A percentile compares a stretch with the other conserved stretches of the same genome.
These are phyloP conservation scores for Austropuccinia psidii DNA, from an alignment of 1,284 basidiomycete species.

Conservation along the genomic window DNA sequence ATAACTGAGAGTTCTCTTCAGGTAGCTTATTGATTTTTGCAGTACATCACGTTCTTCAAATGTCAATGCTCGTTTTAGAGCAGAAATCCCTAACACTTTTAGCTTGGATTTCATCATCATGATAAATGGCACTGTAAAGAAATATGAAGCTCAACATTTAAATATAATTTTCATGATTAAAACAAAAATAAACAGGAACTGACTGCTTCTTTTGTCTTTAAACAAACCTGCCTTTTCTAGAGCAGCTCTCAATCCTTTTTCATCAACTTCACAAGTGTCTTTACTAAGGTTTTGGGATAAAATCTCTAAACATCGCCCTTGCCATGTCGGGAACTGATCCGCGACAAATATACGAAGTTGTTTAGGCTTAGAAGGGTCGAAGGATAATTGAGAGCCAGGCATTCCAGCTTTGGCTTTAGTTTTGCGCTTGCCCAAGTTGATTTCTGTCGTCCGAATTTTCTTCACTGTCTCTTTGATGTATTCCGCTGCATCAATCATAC, in stretches of 20 bases:
- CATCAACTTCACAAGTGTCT: slow-evolving; percentile 64
- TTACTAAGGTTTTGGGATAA: slow-evolving; percentile 64
- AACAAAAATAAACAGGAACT: not conserved
- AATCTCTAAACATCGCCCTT: slow-evolving; percentile 69
- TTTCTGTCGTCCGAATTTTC: slow-evolving; percentile 82
- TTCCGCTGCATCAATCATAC: slow-evolving; percentile 57
- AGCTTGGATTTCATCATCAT: slow-evolving; percentile 33
- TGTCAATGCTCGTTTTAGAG: slow-evolving; percentile 47
- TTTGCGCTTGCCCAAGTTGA: slow-evolving; percentile 53
- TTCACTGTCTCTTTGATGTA: slow-evolving; percentile 64
- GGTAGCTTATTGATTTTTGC: slow-evolving; percentile 52
- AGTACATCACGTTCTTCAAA: slow-evolving; percentile 25
- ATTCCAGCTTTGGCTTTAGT: slow-evolving; percentile 37
- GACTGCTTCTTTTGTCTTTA: slow-evolving; percentile 81
- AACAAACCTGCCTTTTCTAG: slow-evolving; percentile 69
- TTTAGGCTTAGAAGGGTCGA: slow-evolving; percentile 76
- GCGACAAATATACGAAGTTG: slow-evolving; percentile 82
- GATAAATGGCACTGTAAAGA: slow-evolving; percentile 25
- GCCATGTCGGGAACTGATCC: slow-evolving; percentile 86
- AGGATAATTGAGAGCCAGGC: slow-evolving; percentile 48
- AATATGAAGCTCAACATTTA: not conserved
- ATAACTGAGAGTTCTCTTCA: slow-evolving; percentile 73
- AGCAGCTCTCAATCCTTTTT: slow-evolving; percentile 65
- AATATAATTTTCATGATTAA: not conserved
- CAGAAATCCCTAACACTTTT: slow-evolving; percentile 64